These are phyloP conservation scores for Saturnispora zaruensis DNA, from an alignment of 805 yeast genomes.

Conservation along the genomic window DNA sequence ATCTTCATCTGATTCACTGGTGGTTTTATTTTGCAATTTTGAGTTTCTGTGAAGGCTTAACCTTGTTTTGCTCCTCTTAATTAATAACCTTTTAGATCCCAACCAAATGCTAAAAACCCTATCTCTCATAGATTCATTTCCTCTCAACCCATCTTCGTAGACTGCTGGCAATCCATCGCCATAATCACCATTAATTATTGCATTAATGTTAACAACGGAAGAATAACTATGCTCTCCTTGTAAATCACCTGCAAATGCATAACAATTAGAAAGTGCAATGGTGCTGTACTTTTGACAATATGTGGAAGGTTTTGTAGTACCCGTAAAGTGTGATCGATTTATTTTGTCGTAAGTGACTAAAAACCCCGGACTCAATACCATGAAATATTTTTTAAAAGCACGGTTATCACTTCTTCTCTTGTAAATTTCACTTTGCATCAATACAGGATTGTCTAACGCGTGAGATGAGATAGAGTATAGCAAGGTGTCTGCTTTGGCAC, in stretches of 20 bases:
- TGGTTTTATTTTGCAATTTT: background rate
- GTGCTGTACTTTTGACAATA: conserved; percentile 47
- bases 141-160: conserved; percentile 77
- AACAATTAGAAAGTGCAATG: conserved; percentile 58
- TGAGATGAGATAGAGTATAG: conserved; percentile 49
- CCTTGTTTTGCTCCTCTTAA: conserved; percentile 16
- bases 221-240: conserved; percentile 25
- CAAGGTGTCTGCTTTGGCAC: conserved; percentile 43
- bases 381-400: conserved; percentile 52
- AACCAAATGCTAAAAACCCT: conserved; percentile 83
- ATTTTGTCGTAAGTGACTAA: conserved; percentile 48
- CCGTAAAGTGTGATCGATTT: conserved; percentile 35
- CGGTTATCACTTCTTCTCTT: conserved; percentile 64
- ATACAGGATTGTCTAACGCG: conserved; percentile 50
- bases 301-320: conserved; percentile 37
- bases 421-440: conserved; percentile 59
- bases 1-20: background rate
- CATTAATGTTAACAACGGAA: background rate
- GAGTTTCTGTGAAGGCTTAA: background rate
- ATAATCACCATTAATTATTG: conserved; percentile 29
- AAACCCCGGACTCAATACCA: conserved; percentile 62
- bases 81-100: conserved; percentile 49
- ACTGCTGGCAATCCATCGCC: conserved; percentile 57
- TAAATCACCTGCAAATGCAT: conserved; percentile 50
- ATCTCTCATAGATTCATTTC: conserved; percentile 65